Conservation (phyloP, 2,329 filamentous ascomycete species). For the Thielaviopsis euricoi region DNA sequence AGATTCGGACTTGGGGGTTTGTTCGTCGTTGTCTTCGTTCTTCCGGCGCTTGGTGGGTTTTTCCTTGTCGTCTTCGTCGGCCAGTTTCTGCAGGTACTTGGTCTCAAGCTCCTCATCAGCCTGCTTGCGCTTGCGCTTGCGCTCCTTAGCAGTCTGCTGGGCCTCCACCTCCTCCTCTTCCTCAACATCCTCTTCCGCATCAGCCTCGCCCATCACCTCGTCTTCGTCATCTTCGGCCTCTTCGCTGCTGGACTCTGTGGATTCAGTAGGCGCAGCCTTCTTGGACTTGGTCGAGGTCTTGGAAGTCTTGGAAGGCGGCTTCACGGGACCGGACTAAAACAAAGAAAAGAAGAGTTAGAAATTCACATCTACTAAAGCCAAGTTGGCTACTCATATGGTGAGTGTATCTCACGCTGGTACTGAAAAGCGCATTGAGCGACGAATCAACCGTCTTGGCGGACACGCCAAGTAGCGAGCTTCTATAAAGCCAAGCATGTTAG, state of each 20-base stretch:
- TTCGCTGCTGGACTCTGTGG: constrained; percentile 16
- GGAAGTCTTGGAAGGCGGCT: constrained; percentile 22
- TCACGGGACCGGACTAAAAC: constrained; percentile 33
- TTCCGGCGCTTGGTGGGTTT: constrained; percentile 39
- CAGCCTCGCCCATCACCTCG: constrained; percentile 18
- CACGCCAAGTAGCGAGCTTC: constrained; percentile 6
- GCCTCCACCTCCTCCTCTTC: constrained; percentile 19
- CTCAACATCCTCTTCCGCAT: constrained; percentile 18
- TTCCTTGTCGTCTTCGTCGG: constrained; percentile 40
- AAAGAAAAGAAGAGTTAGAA: too few species aligned
- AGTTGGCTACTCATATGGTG: not conserved
- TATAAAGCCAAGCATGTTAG: constrained; percentile 6
- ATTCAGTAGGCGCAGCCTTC: constrained; percentile 18
- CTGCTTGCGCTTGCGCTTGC: constrained; percentile 51
- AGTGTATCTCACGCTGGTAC: constrained; percentile 50
- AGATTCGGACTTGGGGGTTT: constrained; percentile 17
- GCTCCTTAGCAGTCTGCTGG: constrained; percentile 29
- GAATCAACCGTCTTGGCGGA: constrained; percentile 46
- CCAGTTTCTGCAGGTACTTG: constrained; percentile 51
- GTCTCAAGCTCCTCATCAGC: constrained; percentile 55
- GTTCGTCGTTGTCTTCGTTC: constrained; percentile 21
- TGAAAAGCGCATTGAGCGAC: constrained; percentile 52
- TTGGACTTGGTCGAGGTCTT: constrained; percentile 17
- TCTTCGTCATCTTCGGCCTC: constrained; percentile 16
- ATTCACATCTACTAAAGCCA: constrained; percentile 1